These are phyloP conservation scores for Firmiana major DNA, from an alignment of 345 rosid genomes.

Conservation along the genomic window DNA sequence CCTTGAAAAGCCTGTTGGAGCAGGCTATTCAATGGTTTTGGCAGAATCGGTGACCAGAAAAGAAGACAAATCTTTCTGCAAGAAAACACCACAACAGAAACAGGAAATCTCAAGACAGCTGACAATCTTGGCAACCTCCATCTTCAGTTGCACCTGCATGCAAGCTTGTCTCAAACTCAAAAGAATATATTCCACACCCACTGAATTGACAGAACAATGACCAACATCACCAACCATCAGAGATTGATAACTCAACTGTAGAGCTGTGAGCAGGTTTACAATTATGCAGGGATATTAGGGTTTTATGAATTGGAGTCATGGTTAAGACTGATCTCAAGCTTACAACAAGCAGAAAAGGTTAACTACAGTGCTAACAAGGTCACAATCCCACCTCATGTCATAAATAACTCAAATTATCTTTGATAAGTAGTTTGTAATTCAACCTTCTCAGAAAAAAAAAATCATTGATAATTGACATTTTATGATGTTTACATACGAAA, in stretches of 20 bases:
- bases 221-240: too few species aligned
- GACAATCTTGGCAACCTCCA: neutral
- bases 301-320: neutral
- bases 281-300: neutral
- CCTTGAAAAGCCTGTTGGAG: too few species aligned
- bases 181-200: neutral
- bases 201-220: neutral
- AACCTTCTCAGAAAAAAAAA: neutral
- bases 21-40: too few species aligned
- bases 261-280: too few species aligned
- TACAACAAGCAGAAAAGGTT: too few species aligned
- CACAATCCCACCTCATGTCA: neutral
- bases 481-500: conserved; percentile 5
- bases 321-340: neutral
- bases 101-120: neutral
- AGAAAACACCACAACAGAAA: too few species aligned
- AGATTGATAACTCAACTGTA: too few species aligned
- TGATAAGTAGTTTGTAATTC: neutral
- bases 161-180: neutral
- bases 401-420: neutral
- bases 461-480: neutral
- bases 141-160: neutral
- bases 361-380: neutral
- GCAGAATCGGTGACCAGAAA: too few species aligned
- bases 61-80: too few species aligned